Base-by-base conservation (phyloP, 441 rosid species). In the Eutrema salsugineum region DNA sequence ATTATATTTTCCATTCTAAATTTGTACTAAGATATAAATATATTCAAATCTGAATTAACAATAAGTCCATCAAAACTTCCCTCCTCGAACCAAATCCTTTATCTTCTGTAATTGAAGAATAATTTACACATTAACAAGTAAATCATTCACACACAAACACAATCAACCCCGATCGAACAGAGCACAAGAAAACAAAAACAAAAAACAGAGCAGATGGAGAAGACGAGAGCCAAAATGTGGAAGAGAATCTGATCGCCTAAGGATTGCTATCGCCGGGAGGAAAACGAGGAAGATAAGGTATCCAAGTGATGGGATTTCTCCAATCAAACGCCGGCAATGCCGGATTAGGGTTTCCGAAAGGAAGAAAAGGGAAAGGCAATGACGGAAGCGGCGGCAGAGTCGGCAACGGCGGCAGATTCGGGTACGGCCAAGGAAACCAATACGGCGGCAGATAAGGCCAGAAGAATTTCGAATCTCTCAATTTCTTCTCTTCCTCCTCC, bases 401-500 rank as follows among this genome's bases (percentile, higher is more conserved):
- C 14, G 78, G 72, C 53, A 69, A 70, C 36, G 79, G 78, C 0
- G 68, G 79, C 6, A 86, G 85, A 20, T 50, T 66, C 1, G 36
- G 49, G 30, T 77, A 77, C 16, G 93, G 83, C 88, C 84, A 88
- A 27, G 85, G 80, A 62, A 87, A 83, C 68, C 83, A 72, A 15
- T 81, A 84, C 2, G 88, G 90, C 38, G 90, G 81, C 20, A 82
- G 54, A 53, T 75, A 82, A 60, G 95, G 90, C 72, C 89, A 78
- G 55, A 86, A 78, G 63, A 83, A 84, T 27, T 87, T 84, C 1
- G 91, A 86, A 35, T 73, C 75, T 42, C 20, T 61, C 14, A 35
- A 27, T 30, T 17, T 50, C 50, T 79, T 80, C 51, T 63, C 78
- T 76, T 20, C 32, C 59, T 82, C 74, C 59, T 54, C 75, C 33